Conservation (phyloP, 2,329 filamentous ascomycete species). For the Coniochaeta sp. region DNA sequence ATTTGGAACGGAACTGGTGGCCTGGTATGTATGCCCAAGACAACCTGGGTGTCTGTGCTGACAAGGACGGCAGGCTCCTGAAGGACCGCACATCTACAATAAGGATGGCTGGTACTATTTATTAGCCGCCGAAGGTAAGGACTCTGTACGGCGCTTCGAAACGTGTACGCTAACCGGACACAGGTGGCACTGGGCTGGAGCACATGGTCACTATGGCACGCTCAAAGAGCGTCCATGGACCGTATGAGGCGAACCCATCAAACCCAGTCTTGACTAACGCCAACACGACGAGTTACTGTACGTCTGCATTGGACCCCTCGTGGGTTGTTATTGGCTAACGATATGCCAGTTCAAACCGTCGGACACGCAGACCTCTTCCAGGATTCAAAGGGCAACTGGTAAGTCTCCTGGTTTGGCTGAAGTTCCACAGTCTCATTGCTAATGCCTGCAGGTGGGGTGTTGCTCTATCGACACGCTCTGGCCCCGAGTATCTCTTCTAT, state of each 20-base stretch:
- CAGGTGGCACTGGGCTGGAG: constrained; percentile 37
- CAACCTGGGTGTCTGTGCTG: not conserved
- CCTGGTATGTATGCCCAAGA: constrained; percentile 13
- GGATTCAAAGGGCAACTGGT: constrained; percentile 33
- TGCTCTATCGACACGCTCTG: constrained; percentile 31
- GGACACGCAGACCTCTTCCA: constrained; percentile 52
- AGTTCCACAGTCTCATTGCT: constrained; percentile 3
- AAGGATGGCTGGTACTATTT: constrained; percentile 47
- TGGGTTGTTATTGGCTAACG: not conserved
- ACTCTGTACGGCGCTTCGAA: not conserved
- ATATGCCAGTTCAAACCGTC: constrained; percentile 37
- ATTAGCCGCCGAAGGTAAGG: constrained; percentile 40
- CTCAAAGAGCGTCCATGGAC: constrained; percentile 31
- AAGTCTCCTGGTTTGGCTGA: constrained; percentile 2
- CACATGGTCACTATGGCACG: constrained; percentile 44
- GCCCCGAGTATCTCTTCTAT: constrained; percentile 27
- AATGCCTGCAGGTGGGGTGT: constrained; percentile 27
- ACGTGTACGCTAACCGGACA: not conserved
- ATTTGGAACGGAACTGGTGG: constrained; percentile 43
- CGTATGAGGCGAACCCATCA: constrained; percentile 31
- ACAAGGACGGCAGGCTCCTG: constrained; percentile 26
- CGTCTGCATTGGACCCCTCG: constrained; percentile 2
- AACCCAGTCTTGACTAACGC: constrained; percentile 41
- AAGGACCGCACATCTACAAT: constrained; percentile 48
- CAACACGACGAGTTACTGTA: constrained; percentile 34